Conservation (phyloP, 345 rosid genomes). For the Capsella bursapastoris region DNA sequence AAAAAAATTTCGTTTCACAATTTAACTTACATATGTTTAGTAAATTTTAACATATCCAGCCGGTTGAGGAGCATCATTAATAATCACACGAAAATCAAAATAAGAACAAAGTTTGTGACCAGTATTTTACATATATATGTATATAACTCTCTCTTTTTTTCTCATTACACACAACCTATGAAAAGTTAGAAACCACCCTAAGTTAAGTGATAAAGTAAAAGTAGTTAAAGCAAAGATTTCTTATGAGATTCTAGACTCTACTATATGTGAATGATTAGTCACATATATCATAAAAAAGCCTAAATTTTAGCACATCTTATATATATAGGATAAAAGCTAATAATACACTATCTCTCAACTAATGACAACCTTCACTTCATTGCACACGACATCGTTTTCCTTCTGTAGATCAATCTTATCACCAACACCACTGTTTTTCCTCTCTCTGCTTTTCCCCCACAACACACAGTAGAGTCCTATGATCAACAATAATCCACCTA, state of each 20-base stretch:
- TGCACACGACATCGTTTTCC: slow-evolving; percentile 45
- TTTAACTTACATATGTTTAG: not conserved
- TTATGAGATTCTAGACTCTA: not conserved
- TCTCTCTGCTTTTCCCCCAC: slow-evolving; percentile 86
- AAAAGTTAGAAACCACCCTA: slow-evolving; percentile 18
- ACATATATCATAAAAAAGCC: not conserved
- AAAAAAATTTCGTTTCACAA: not conserved
- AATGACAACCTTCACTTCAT: slow-evolving; percentile 51
- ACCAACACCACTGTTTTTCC: slow-evolving; percentile 20
- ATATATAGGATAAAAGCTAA: slow-evolving; percentile 5
- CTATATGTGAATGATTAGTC: slow-evolving; percentile 19
- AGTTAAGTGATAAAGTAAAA: slow-evolving; percentile 7
- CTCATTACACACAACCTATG: not conserved
- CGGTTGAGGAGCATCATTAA: not conserved
- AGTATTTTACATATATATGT: slow-evolving; percentile 13
- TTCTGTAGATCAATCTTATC: slow-evolving; percentile 35
- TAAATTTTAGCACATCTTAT: slow-evolving; percentile 2
- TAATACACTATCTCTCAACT: slow-evolving; percentile 7
- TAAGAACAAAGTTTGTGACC: not conserved
- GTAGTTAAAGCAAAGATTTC: slow-evolving; percentile 3
- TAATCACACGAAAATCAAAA: not conserved
- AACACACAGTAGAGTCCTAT: slow-evolving; percentile 80
- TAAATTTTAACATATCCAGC: not conserved
- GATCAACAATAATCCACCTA: slow-evolving; percentile 74
- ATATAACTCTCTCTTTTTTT: not conserved